A percentile compares a stretch with the other conserved stretches of the same genome.
Conservation (phyloP, 768 basidiomycete species). For the Rhodotorula kratochvilovae region DNA sequence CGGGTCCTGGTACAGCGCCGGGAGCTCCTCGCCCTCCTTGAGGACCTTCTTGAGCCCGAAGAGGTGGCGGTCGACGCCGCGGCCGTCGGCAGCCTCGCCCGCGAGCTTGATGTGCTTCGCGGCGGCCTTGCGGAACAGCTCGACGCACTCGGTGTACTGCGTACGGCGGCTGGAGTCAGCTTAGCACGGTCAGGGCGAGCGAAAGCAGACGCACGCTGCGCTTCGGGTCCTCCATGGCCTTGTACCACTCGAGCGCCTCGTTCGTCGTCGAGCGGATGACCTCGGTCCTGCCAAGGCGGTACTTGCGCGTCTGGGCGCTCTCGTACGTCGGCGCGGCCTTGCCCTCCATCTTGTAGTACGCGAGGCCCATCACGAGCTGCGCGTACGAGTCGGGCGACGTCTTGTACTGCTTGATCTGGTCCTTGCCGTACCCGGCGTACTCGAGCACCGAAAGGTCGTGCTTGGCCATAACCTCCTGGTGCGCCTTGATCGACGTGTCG, state of each 20-base stretch:
- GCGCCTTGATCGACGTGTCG: constrained; percentile 59
- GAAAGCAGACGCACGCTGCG: constrained; percentile 51
- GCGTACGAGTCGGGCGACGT: constrained; percentile 79
- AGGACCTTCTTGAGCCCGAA: constrained; percentile 81
- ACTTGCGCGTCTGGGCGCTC: constrained; percentile 88
- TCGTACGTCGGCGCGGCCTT: constrained; percentile 61
- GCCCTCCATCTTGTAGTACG: constrained; percentile 71
- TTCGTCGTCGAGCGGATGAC: constrained; percentile 81
- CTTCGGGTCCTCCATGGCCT: constrained; percentile 71
- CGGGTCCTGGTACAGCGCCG: constrained; percentile 41
- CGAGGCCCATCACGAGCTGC: constrained; percentile 92
- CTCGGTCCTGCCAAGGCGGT: constrained; percentile 83
- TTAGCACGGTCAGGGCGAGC: constrained; percentile 1
- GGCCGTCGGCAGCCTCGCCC: constrained; percentile 84
- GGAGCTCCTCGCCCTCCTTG: constrained; percentile 65
- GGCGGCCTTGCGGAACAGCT: constrained; percentile 69
- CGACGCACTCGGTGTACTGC: constrained; percentile 59
- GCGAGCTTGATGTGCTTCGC: constrained; percentile 81
- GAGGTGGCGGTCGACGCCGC: constrained; percentile 91
- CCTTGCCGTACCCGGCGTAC: constrained; percentile 84
- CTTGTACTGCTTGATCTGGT: constrained; percentile 62
- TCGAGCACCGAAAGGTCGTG: constrained; percentile 83
- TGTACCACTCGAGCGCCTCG: constrained; percentile 78
- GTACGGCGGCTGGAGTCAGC: neutral
- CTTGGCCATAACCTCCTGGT: constrained; percentile 66